Base-by-base conservation (phyloP, 495 filamentous ascomycete genomes). In the Talaromyces nanjingensis region DNA sequence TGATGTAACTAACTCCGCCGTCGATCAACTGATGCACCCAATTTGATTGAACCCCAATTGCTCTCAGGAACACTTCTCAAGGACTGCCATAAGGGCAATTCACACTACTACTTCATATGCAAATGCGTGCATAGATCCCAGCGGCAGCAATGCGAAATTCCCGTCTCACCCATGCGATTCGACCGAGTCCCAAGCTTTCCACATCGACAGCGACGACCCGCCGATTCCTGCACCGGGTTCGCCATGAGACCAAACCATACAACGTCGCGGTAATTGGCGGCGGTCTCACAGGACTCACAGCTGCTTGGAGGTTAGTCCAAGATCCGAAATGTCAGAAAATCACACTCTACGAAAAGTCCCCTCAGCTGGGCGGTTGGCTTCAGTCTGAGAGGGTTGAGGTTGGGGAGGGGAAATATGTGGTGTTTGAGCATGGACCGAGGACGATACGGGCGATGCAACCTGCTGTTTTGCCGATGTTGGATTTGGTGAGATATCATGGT, bases 201-300 rank as follows among this genome's bases (percentile, higher is more conserved):
- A 27, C 22, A 42, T 60, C 34, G 29, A 16, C 57, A 39, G 16
- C 27, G 53, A 56, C 27, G 53, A 56, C 22, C 24, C 53, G 53
- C 53, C 56, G 56, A 14, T 56, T 56, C 56, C 3, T 59, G n/a
- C 56, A 37, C 27, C 24, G n/a, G 18, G 7, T 57, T 24, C 64
- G 55, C 70, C 69, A 67, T 63, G 67, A 69, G 55, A 64, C 59
- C 37, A 59, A 63, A 47, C 69, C 72, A 18, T 77, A 78, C 65
- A 71, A 84, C 67, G 83, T 89, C 65, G 92, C 90, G 42, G 81
- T 97, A 18, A 74, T 96, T 14, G 94, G 96, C 39, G 93, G 87
- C 62, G 96, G 96, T 59, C 90, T 99, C 69, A 94, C 93, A 16
- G 96, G 96, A 39, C 84, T 99, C 59, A 84, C 90, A 29, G 82